Conservation (phyloP, 1,284 basidiomycete genomes). For the Moniliella sp. region DNA sequence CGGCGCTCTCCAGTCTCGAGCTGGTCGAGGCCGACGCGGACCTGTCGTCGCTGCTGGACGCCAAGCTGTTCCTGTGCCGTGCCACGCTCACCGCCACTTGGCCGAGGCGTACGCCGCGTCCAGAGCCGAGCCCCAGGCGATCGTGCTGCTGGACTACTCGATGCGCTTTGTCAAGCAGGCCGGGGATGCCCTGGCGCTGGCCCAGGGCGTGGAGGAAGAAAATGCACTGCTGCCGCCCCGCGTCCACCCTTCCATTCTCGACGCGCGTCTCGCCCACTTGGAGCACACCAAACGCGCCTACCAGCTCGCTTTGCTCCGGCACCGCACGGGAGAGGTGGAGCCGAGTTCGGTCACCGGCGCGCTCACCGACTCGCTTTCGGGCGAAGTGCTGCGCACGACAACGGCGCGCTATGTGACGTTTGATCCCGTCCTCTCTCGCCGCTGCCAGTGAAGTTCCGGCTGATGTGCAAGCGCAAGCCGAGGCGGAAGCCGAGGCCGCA, state of each 20-base stretch:
- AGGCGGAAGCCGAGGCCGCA: no score
- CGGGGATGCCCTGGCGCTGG: constrained; percentile 12
- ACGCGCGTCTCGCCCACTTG: constrained; percentile 8
- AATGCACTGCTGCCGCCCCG: constrained; percentile 10
- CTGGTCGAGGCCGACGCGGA: constrained; percentile 29
- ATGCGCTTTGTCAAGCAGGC: constrained; percentile 27
- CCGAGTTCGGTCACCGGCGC: neutral
- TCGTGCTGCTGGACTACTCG: constrained; percentile 21
- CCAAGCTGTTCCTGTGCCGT: constrained; percentile 26
- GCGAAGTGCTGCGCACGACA: constrained; percentile 16
- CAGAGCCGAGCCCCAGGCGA: constrained; percentile 9
- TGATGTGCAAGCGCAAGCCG: no score
- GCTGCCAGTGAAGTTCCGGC: constrained; percentile 7
- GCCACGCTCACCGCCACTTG: constrained; percentile 20
- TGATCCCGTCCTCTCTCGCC: constrained; percentile 13
- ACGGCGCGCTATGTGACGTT: constrained; percentile 27
- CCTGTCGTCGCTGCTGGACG: constrained; percentile 24
- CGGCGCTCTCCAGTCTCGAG: constrained; percentile 16
- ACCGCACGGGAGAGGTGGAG: neutral
- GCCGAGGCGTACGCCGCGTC: constrained; percentile 18
- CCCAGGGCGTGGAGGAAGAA: neutral
- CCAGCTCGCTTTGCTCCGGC: neutral
- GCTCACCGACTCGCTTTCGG: constrained; percentile 2
- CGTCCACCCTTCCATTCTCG: constrained; percentile 1
- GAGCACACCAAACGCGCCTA: constrained; percentile 3